A percentile compares a stretch with the other conserved stretches of the same genome.
Evolutionary conservation across 1,284 basidiomycete species (phyloP).

Genomic region (Apiotrichum sp.): DNA sequence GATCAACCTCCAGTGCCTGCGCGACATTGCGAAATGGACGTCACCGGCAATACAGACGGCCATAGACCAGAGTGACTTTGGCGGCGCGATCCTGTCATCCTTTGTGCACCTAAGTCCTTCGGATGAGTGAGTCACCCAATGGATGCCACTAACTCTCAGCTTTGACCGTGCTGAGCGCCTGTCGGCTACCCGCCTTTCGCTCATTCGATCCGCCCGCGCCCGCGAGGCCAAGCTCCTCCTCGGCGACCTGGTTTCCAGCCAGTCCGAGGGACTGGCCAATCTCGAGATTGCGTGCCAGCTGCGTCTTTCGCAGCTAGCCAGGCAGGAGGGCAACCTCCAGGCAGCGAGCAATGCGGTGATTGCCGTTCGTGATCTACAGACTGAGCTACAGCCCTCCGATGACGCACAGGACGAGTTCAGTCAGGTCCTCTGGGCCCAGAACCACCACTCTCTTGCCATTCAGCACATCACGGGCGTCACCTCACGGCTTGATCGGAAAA

Average conservation of each 20-base stretch:
- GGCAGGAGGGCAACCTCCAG: slow-evolving; percentile 64
- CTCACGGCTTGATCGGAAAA: not conserved
- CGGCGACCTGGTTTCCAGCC: slow-evolving; percentile 59
- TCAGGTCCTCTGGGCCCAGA: slow-evolving; percentile 80
- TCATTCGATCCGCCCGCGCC: slow-evolving; percentile 67
- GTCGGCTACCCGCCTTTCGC: slow-evolving; percentile 71
- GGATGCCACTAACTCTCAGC: slow-evolving; percentile 48
- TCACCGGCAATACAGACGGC: slow-evolving; percentile 19
- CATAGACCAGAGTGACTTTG: slow-evolving; percentile 40
- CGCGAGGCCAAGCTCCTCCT: slow-evolving; percentile 54
- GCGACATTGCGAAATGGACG: slow-evolving; percentile 55
- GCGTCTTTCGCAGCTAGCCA: slow-evolving; percentile 65
- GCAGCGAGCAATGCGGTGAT: slow-evolving; percentile 80
- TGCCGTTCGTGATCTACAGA: slow-evolving; percentile 62
- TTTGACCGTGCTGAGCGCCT: slow-evolving; percentile 71
- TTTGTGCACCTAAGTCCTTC: slow-evolving; percentile 53
- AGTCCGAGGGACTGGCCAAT: slow-evolving; percentile 54
- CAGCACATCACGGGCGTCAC: slow-evolving; percentile 53
- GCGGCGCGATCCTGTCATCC: slow-evolving; percentile 45
- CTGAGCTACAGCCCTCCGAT: slow-evolving; percentile 47
- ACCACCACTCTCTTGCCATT: slow-evolving; percentile 77
- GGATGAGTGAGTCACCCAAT: slow-evolving; percentile 57
- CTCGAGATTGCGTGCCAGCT: slow-evolving; percentile 69
- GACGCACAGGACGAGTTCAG: slow-evolving; percentile 62
- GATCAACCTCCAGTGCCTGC: slow-evolving; percentile 68